These are phyloP conservation scores for Fusarium napiforme DNA, from an alignment of 2,329 filamentous ascomycete species.

Conservation along the genomic window DNA sequence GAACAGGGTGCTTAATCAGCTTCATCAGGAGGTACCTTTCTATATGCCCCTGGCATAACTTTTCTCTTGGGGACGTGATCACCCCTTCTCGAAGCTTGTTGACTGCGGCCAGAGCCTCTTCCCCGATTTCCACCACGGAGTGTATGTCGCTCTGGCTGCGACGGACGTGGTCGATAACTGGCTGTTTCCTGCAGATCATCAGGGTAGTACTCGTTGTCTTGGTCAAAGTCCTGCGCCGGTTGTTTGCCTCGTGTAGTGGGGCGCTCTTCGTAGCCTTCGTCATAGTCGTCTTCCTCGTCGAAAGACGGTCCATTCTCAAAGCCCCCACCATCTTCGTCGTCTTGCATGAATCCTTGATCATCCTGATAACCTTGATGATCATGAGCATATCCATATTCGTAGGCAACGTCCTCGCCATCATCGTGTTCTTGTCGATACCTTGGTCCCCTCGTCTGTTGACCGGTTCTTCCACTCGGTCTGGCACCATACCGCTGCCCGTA, in stretches of 20 bases:
- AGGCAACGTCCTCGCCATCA: fast-evolving
- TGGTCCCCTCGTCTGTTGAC: background rate
- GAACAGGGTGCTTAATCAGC: background rate
- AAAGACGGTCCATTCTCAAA: background rate
- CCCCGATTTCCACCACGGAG: background rate
- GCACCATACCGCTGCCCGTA: background rate
- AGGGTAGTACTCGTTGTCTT: fast-evolving
- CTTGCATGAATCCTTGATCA: fast-evolving
- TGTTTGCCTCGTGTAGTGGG: background rate
- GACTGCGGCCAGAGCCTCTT: fast-evolving
- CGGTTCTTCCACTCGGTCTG: background rate
- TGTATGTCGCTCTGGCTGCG: fast-evolving
- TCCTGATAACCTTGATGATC: fast-evolving
- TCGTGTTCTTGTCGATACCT: background rate
- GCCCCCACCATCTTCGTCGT: background rate
- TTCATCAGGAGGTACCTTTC: background rate
- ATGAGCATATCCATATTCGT: background rate
- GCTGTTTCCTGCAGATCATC: fast-evolving
- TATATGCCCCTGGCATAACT: fast-evolving
- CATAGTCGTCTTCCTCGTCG: background rate
- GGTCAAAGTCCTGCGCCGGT: fast-evolving
- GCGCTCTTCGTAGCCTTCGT: background rate
- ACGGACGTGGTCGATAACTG: background rate
- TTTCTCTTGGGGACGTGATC: fast-evolving
- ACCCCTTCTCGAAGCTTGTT: fast-evolving